A percentile compares a stretch with the other conserved stretches of the same genome.
phyloP scores from a whole-genome alignment of 23 red algal genomes.

The Gracilaria domingensis region DNA sequence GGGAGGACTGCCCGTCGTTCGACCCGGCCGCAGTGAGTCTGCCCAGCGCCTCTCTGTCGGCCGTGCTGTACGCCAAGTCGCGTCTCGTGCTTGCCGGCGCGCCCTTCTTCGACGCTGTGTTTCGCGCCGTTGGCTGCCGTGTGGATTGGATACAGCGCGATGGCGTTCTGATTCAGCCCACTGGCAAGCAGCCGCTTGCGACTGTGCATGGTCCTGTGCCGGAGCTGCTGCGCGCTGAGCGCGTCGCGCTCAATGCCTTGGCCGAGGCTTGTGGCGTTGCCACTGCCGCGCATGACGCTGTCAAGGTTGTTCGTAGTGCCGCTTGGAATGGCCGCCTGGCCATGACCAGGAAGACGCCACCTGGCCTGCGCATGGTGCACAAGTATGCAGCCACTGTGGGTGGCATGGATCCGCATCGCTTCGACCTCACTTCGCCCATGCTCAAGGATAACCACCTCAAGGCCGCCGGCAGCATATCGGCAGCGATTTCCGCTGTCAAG shows the following conservation, averaged over 20 bases:
- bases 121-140: constrained; percentile 68
- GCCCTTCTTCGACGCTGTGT: constrained; percentile 91
- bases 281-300: constrained; percentile 51
- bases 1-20: constrained; percentile 91
- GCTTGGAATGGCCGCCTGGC: constrained; percentile 84
- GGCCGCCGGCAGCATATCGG: constrained; percentile 55
- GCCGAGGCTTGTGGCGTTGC: constrained; percentile 87
- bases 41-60: constrained; percentile 29
- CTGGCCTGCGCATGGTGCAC: constrained; percentile 93
- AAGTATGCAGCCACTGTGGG: constrained; percentile 94
- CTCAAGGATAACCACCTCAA: constrained; percentile 97
- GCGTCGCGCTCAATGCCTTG: constrained; percentile 84
- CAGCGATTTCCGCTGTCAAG: constrained; percentile 68
- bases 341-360: constrained; percentile 95
- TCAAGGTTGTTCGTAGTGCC: constrained; percentile 16
- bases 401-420: constrained; percentile 92
- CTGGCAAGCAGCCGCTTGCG: constrained; percentile 63
- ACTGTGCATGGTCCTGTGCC: constrained; percentile 72
- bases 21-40: constrained; percentile 79
- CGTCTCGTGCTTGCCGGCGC: constrained; percentile 76
- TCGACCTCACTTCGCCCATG: constrained; percentile 92
- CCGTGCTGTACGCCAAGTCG: constrained; percentile 80
- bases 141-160: constrained; percentile 63
- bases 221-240: constrained; percentile 81
- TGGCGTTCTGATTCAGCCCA: neutral